Conservation (phyloP, 2,329 filamentous ascomycete genomes). For the Apiospora koreana region DNA sequence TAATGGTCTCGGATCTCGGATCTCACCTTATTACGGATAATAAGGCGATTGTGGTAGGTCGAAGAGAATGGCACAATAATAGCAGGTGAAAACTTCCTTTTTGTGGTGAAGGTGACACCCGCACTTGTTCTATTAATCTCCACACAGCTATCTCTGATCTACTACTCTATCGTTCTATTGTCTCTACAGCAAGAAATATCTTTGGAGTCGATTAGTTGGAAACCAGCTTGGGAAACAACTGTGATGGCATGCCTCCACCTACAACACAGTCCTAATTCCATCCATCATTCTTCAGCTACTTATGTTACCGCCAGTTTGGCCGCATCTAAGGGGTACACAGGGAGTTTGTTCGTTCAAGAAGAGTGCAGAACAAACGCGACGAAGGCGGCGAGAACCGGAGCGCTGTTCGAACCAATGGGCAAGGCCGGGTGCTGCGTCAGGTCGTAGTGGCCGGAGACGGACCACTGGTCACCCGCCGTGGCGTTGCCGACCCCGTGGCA, state of each 20-base stretch:
- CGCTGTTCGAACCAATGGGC: not conserved
- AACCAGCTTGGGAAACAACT: not conserved
- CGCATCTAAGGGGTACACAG: no score
- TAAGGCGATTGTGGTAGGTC: not conserved
- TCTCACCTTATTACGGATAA: not conserved
- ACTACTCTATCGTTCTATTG: not conserved
- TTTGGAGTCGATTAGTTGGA: not conserved
- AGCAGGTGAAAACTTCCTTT: not conserved
- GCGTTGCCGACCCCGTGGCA: not conserved
- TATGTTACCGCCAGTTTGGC: no score
- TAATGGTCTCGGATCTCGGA: not conserved
- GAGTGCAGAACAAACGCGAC: not conserved
- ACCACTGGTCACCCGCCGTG: not conserved
- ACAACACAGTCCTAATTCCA: not conserved
- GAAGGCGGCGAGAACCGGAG: not conserved
- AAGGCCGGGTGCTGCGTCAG: constrained; percentile 1
- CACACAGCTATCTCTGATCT: not conserved
- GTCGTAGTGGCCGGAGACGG: constrained; percentile 7
- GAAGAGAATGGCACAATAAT: no score
- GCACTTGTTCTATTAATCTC: not conserved
- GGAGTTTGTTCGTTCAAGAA: not conserved
- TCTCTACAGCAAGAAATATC: not conserved
- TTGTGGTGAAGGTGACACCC: not conserved
- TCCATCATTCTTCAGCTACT: not conserved
- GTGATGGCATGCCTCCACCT: not conserved